Evolutionary conservation across 225 moss, liverwort and hornwort genomes (phyloP).

Genomic region (Polytrichum commune): DNA sequence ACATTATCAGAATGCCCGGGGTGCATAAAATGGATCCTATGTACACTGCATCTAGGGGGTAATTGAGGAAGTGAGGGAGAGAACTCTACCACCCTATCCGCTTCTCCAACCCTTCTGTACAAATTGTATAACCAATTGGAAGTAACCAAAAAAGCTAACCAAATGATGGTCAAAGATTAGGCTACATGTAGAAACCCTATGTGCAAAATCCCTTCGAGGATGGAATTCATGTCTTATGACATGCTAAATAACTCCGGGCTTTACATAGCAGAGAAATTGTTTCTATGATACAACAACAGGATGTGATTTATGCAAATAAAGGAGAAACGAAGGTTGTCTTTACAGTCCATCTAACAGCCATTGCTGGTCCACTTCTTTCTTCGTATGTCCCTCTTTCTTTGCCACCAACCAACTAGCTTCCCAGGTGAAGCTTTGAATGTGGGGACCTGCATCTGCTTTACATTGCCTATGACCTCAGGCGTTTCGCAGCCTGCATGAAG

Average conservation of each 20-base stretch:
- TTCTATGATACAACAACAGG: slow-evolving; percentile 48
- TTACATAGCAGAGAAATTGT: slow-evolving; percentile 15
- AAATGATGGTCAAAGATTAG: slow-evolving; percentile 19
- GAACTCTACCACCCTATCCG: slow-evolving; percentile 19
- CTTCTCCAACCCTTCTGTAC: slow-evolving; percentile 32
- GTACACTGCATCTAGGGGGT: slow-evolving; percentile 41
- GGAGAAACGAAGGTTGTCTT: slow-evolving; percentile 22
- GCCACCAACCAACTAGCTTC: slow-evolving; percentile 9
- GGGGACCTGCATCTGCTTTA: slow-evolving; percentile 6
- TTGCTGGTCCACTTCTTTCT: slow-evolving; percentile 11
- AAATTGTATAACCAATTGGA: slow-evolving; percentile 41
- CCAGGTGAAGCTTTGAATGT: slow-evolving; percentile 8
- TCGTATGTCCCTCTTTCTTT: slow-evolving; percentile 9
- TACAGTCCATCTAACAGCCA: slow-evolving; percentile 29
- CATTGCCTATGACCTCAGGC: slow-evolving; percentile 33
- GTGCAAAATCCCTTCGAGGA: slow-evolving; percentile 33
- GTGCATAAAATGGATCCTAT: slow-evolving; percentile 33
- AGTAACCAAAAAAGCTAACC: slow-evolving; percentile 27
- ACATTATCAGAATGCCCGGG: slow-evolving; percentile 15
- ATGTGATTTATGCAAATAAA: slow-evolving; percentile 13
- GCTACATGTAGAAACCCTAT: slow-evolving; percentile 22
- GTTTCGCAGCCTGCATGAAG: slow-evolving; percentile 65
- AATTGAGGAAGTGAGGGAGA: slow-evolving; percentile 7
- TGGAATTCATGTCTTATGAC: slow-evolving; percentile 18
- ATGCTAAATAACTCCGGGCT: slow-evolving; percentile 19